Conservation (phyloP, 2,329 filamentous ascomycete genomes). For the Basipetospora sp. region DNA sequence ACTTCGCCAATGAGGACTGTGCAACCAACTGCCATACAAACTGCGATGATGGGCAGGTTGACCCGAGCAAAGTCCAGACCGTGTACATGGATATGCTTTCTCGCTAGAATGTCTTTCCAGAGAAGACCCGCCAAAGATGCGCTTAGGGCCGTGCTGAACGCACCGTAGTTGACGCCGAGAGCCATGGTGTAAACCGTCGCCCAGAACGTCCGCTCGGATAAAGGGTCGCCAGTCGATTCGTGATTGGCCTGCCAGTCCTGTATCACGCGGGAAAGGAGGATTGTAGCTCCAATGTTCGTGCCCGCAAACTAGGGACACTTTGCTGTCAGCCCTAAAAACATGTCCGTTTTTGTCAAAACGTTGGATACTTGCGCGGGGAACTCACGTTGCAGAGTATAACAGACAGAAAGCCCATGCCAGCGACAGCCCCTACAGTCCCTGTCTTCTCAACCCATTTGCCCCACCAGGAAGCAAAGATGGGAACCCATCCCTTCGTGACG, state of each 20-base stretch:
- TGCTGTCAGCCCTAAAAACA: no score
- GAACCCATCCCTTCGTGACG: conserved; percentile 61
- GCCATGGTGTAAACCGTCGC: conserved; percentile 63
- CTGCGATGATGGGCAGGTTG: conserved; percentile 56
- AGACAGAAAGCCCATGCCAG: conserved; percentile 59
- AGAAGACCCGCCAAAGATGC: conserved; percentile 57
- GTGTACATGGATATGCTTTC: conserved; percentile 53
- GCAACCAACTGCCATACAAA: conserved; percentile 51
- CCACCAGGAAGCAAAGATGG: conserved; percentile 60
- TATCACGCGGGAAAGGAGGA: conserved; percentile 55
- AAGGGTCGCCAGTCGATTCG: conserved; percentile 25
- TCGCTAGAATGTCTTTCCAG: conserved; percentile 54
- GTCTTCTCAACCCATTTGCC: conserved; percentile 57
- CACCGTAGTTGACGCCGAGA: conserved; percentile 59
- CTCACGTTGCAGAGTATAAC: conserved; percentile 59
- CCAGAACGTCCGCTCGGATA: conserved; percentile 55
- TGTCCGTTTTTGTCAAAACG: no score
- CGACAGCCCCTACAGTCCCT: conserved; percentile 51
- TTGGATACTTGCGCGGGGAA: no score
- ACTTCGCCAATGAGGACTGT: conserved; percentile 47
- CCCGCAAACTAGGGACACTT: conserved; percentile 56
- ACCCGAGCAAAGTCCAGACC: conserved; percentile 51
- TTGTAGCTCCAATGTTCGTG: conserved; percentile 63
- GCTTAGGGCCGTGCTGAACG: conserved; percentile 58
- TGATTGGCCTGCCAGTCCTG: conserved; percentile 55